Evolutionary conservation across 345 rosid genomes (phyloP).

Genomic region (Tarenaya hassleriana): DNA sequence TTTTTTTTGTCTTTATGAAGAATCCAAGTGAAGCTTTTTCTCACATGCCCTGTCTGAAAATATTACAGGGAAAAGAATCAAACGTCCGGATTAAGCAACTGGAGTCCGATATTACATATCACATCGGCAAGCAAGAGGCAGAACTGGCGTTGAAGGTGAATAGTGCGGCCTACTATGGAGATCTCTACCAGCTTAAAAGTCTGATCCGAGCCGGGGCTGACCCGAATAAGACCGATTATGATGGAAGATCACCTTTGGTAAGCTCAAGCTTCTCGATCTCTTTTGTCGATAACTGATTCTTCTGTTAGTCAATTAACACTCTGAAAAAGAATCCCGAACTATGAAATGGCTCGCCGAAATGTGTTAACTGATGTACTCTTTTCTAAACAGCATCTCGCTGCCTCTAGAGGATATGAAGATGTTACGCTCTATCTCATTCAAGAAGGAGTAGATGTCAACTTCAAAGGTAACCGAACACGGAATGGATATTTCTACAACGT

Average conservation of each 20-base stretch:
- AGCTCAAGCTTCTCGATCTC: constrained; percentile 8
- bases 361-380: neutral
- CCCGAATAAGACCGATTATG: constrained; percentile 64
- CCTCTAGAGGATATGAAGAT: constrained; percentile 66
- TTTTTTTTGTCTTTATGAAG: too few species aligned
- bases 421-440: constrained; percentile 56
- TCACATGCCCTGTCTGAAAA: too few species aligned
- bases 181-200: constrained; percentile 51
- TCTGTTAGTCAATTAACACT: too few species aligned
- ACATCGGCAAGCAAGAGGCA: constrained; percentile 64
- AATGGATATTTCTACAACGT: too few species aligned
- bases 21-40: too few species aligned
- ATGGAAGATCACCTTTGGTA: constrained; percentile 86
- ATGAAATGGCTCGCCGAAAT: too few species aligned
- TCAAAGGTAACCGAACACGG: constrained; percentile 31
- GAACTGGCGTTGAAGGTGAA: constrained; percentile 62
- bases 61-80: constrained; percentile 46
- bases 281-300: too few species aligned
- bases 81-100: constrained; percentile 40
- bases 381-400: constrained; percentile 62
- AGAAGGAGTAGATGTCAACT: constrained; percentile 43
- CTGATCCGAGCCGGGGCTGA: constrained; percentile 62
- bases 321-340: too few species aligned
- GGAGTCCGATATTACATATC: constrained; percentile 58
- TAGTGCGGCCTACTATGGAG: constrained; percentile 61